These are phyloP conservation scores for Priceomyces medius DNA, from an alignment of 805 yeast genomes.

Conservation along the genomic window DNA sequence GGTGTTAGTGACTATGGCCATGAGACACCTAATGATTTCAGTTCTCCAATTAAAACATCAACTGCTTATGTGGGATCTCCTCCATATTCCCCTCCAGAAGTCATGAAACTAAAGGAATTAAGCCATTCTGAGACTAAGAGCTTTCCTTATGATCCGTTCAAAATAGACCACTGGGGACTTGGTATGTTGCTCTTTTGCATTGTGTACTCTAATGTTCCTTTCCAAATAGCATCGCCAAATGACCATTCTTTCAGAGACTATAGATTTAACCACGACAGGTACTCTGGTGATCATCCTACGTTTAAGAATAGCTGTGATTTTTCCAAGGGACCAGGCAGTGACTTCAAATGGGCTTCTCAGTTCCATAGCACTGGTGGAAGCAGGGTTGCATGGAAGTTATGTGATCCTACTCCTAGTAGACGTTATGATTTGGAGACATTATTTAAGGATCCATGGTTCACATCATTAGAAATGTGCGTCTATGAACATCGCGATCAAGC, in stretches of 20 bases:
- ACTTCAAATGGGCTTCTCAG: conserved; percentile 65
- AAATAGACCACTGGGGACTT: conserved; percentile 71
- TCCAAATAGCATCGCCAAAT: conserved; percentile 50
- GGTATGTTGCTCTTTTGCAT: conserved; percentile 68
- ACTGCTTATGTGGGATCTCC: conserved; percentile 71
- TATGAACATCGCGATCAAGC: conserved; percentile 47
- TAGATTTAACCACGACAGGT: conserved; percentile 46
- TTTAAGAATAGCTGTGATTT: conserved; percentile 48
- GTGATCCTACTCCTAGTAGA: conserved; percentile 57
- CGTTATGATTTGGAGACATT: conserved; percentile 56
- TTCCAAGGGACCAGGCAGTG: conserved; percentile 64
- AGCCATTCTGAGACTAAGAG: conserved; percentile 30
- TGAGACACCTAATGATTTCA: conserved; percentile 48
- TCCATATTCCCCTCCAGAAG: conserved; percentile 80
- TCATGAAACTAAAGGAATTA: conserved; percentile 48
- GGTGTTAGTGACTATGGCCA: conserved; percentile 73
- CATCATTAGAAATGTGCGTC: conserved; percentile 56
- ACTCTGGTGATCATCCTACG: conserved; percentile 39
- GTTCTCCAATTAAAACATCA: conserved; percentile 38
- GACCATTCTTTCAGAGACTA: conserved; percentile 56
- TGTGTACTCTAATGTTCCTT: conserved; percentile 59
- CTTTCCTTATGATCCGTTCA: conserved; percentile 59
- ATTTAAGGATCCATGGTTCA: conserved; percentile 65
- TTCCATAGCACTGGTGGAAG: conserved; percentile 60
- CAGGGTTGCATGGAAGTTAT: conserved; percentile 70